Conservation (phyloP, 768 basidiomycete genomes). For the Hydnum rufescens region DNA sequence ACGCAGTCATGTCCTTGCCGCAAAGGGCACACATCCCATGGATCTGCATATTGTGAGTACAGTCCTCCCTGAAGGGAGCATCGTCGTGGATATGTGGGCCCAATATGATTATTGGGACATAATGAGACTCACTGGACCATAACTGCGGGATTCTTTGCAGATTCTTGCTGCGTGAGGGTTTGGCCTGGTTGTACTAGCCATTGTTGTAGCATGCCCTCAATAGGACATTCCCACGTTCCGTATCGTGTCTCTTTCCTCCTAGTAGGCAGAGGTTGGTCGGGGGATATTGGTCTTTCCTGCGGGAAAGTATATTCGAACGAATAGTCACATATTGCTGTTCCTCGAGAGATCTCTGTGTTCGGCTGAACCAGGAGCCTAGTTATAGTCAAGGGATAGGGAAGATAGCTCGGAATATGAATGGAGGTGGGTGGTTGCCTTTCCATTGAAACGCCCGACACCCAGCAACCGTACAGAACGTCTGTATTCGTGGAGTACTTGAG, state of each 20-base stretch:
- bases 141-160: constrained; percentile 6
- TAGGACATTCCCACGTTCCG: constrained; percentile 77
- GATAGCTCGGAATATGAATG: constrained; percentile 11
- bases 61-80: constrained; percentile 64
- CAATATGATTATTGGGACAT: neutral
- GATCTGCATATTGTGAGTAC: constrained; percentile 86
- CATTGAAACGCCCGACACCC: no score
- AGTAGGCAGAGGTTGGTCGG: constrained; percentile 13
- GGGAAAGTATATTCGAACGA: constrained; percentile 45
- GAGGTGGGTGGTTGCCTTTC: neutral
- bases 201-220: constrained; percentile 54
- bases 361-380: constrained; percentile 39
- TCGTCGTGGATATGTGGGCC: neutral
- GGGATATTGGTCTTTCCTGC: constrained; percentile 22
- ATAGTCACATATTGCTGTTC: constrained; percentile 65
- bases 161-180: constrained; percentile 22
- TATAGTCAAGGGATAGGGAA: constrained; percentile 77
- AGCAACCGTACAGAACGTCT: no score
- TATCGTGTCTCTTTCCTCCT: constrained; percentile 37
- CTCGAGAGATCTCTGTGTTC: constrained; percentile 35
- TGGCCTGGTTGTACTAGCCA: constrained; percentile 52
- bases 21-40: constrained; percentile 85
- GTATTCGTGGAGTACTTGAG: no score
- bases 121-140: constrained; percentile 7
- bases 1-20: constrained; percentile 91